Evolutionary conservation across 129 eudicot species (phyloP).

Genomic region (Solidago caesia): DNA sequence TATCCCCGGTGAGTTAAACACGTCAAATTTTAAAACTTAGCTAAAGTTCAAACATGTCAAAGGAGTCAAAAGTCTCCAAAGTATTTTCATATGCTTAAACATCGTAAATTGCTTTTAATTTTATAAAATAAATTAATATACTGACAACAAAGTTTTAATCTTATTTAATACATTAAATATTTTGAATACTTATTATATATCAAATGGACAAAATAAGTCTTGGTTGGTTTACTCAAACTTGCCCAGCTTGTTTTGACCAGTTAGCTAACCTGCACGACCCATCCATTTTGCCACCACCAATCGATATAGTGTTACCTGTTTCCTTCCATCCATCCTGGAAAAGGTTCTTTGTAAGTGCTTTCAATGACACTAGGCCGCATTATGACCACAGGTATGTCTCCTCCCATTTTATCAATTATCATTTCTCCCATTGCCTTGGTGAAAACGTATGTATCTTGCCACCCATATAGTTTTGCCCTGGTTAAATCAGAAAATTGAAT

Average conservation of each 20-base stretch:
- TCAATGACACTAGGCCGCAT: conserved; percentile 96
- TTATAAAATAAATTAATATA: background rate
- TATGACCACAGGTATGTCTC: conserved; percentile 82
- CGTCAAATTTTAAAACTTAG: background rate
- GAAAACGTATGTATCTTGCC: conserved; percentile 98
- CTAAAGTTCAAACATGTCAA: background rate
- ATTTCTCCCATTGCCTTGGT: conserved; percentile 99
- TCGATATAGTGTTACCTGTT: conserved; percentile 50
- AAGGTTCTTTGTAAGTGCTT: conserved; percentile 92
- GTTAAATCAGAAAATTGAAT: background rate
- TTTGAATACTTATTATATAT: background rate
- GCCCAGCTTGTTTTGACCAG: background rate
- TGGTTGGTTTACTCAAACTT: background rate
- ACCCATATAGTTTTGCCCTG: conserved; percentile 88
- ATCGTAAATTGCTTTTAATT: background rate
- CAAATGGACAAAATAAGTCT: background rate
- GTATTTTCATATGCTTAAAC: background rate
- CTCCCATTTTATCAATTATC: conserved; percentile 86
- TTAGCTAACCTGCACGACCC: background rate
- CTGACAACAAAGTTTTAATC: background rate
- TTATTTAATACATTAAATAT: background rate
- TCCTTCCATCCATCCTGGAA: conserved; percentile 99
- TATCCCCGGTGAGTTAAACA: background rate
- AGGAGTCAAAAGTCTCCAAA: background rate
- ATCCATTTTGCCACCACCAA: background rate